Conservation (phyloP, 805 yeast genomes). For the Pichia kluyveri region DNA sequence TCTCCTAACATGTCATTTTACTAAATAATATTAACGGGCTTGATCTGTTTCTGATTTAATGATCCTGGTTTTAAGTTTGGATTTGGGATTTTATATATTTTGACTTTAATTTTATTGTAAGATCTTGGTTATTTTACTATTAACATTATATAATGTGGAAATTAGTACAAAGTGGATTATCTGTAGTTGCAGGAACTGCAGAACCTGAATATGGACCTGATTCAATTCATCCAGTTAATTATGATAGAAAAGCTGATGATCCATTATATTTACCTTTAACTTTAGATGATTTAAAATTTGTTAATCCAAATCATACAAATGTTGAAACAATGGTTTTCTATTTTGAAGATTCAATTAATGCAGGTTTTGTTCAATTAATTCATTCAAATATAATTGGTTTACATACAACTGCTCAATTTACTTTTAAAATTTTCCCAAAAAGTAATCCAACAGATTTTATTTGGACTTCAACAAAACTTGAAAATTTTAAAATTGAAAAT, state of each 20-base stretch:
- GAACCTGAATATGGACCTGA: slow-evolving; percentile 96
- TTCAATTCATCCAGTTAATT: slow-evolving; percentile 71
- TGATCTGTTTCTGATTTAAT: too few relatives aligned
- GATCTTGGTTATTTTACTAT: too few relatives aligned
- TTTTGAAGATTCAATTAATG: slow-evolving; percentile 54
- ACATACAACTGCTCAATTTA: slow-evolving; percentile 87
- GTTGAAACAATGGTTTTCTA: slow-evolving; percentile 96
- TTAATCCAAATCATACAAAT: slow-evolving; percentile 67
- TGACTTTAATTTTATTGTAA: too few relatives aligned
- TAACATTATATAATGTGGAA: slow-evolving; percentile 22
- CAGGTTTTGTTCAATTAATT: slow-evolving; percentile 89
- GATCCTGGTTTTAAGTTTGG: too few relatives aligned
- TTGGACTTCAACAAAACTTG: slow-evolving; percentile 91
- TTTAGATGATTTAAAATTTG: slow-evolving; percentile 68
- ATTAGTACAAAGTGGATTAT: slow-evolving; percentile 30
- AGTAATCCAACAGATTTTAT: slow-evolving; percentile 42
- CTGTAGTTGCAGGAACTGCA: slow-evolving; percentile 95
- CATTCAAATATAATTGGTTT: slow-evolving; percentile 88
- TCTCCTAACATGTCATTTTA: too few relatives aligned
- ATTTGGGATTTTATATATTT: too few relatives aligned
- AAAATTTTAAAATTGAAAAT: slow-evolving; percentile 54
- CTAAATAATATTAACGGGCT: too few relatives aligned
- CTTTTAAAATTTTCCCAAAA: slow-evolving; percentile 68
- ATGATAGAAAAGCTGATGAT: slow-evolving; percentile 32
- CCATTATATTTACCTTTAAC: slow-evolving; percentile 54